Base-by-base conservation (phyloP, 306 rosid genomes). In the Prunus campanulata region DNA sequence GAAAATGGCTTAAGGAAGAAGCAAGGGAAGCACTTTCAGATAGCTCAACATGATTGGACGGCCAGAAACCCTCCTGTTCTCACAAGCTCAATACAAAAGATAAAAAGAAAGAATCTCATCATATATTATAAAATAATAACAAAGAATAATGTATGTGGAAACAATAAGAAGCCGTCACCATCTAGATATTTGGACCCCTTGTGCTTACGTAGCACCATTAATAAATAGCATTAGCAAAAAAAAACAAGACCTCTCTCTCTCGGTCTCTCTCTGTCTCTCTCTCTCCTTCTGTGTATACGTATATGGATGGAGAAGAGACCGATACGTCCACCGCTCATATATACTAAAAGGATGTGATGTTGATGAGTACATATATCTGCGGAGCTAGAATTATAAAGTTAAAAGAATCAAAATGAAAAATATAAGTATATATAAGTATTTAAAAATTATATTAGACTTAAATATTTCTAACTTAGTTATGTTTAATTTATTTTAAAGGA, bases 1-100 rank as follows among this genome's bases (percentile, higher is more conserved):
- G 76, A 84, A 81, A 87, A 76, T 92, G 92, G 93, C 96, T 87
- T 88, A 86, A 87, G 92, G 83, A 83, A 86, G 93, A 90, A 92
- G 92, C 92, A 90, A 88, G 65, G 81, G 87, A 86, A 86, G 86
- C 89, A 70, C 80, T 92, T 88, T 82, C 72, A 65, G 72, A 51
- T 60, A 75, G 71, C 70, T 76, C 85, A 85, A 81, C 66, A 56
- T 74, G 86, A 83, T 67, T 83, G 90, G 83, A 86, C 81, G 79
- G 86, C 80, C 80, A 81, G 10, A 82, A 78, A 61, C 74, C 74
- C 83, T 78, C 32, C 27, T 82, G 70, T 76, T 71, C 74, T 72
- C 77, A 73, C 79, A 70, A 32, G 65, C 77, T 74, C 47, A 60
- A 60, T 4, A 44, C 8, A 18, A 59, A 25, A 11, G 12, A 54